Evolutionary conservation across 2,329 filamentous ascomycete genomes (phyloP).

Genomic region (Fusarium sp.): DNA sequence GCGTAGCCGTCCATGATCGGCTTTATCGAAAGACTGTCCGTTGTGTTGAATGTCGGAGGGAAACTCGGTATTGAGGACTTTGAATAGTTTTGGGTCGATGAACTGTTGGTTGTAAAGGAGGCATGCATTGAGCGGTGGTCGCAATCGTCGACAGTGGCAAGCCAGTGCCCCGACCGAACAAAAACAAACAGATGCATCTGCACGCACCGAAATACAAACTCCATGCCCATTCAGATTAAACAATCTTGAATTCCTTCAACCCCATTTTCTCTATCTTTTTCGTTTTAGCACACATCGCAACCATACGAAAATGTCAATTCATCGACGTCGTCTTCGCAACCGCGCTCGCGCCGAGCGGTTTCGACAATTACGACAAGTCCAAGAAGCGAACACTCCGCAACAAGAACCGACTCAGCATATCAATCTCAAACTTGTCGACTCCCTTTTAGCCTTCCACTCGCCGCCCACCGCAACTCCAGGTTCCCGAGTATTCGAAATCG

Average conservation of each 20-base stretch:
- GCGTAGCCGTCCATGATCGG: background rate
- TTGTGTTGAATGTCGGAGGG: background rate
- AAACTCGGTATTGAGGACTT: background rate
- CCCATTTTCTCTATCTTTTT: background rate
- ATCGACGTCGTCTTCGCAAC: background rate
- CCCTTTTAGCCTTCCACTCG: background rate
- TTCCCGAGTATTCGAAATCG: background rate
- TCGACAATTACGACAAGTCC: background rate
- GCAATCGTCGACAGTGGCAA: background rate
- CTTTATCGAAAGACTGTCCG: background rate
- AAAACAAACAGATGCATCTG: background rate
- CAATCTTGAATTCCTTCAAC: background rate
- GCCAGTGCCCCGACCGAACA: background rate
- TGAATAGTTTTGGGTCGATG: background rate
- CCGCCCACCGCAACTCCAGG: rapidly evolving
- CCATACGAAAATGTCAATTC: background rate
- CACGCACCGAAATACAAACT: background rate
- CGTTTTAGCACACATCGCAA: background rate
- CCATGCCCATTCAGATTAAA: background rate
- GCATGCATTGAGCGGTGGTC: background rate
- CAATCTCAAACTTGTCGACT: background rate
- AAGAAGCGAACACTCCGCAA: background rate
- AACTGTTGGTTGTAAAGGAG: background rate
- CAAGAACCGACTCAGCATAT: background rate
- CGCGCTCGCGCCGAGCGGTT: background rate